Conservation (phyloP, 1,284 basidiomycete species). For the Boletus sp. region DNA sequence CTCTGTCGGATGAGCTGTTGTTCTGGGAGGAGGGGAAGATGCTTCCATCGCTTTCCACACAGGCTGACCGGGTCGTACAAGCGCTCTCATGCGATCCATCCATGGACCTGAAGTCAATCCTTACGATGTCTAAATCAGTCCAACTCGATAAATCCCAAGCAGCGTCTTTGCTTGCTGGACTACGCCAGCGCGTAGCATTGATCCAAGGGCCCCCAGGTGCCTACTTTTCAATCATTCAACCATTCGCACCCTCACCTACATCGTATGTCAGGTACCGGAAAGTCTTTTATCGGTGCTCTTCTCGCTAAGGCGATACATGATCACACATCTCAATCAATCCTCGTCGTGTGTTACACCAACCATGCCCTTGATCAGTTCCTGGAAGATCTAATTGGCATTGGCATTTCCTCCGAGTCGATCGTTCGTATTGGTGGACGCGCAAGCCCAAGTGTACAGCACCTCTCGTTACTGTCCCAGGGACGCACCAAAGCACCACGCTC, state of each 20-base stretch:
- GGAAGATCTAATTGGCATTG: conserved; percentile 53
- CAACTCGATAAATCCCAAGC: conserved; percentile 51
- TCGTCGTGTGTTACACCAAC: conserved; percentile 66
- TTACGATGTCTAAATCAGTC: conserved; percentile 38
- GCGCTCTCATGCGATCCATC: conserved; percentile 34
- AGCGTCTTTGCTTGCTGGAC: conserved; percentile 45
- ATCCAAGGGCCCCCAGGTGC: conserved; percentile 67
- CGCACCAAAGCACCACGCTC: conserved; percentile 19
- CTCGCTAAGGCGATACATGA: conserved; percentile 55
- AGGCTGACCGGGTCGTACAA: conserved; percentile 18
- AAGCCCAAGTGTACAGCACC: conserved; percentile 40
- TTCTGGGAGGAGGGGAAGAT: conserved; percentile 38
- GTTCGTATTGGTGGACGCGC: conserved; percentile 58
- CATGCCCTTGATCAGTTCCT: conserved; percentile 67
- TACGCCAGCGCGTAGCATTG: conserved; percentile 51
- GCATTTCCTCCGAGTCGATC: conserved; percentile 44
- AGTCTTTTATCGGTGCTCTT: conserved; percentile 64
- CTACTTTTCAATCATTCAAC: too few species aligned
- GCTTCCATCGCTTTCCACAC: conserved; percentile 1
- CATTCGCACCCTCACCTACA: not conserved
- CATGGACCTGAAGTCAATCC: conserved; percentile 37
- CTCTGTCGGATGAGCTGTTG: conserved; percentile 49
- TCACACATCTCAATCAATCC: conserved; percentile 43
- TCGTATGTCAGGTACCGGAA: conserved; percentile 52
- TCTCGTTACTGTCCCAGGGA: conserved; percentile 39